These are phyloP conservation scores for Colletotrichum australisinense DNA, from an alignment of 2,329 filamentous ascomycete species.

Conservation along the genomic window DNA sequence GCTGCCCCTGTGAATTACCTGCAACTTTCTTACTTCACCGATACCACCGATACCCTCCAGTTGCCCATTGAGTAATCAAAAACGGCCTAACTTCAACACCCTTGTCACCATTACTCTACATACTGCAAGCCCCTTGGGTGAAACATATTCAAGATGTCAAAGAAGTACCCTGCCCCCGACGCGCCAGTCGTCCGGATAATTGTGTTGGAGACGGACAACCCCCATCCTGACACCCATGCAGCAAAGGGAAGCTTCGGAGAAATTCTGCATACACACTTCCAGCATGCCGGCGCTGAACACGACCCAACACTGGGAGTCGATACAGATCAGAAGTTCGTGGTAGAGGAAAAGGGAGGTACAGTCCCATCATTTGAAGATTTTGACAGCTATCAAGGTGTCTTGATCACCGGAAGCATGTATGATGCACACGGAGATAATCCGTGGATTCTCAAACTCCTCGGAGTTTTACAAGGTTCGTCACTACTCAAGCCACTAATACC, in stretches of 20 bases:
- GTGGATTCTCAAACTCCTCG: constrained; percentile 80
- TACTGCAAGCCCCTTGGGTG: neutral
- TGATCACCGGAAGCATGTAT: constrained; percentile 77
- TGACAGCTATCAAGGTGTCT: constrained; percentile 76
- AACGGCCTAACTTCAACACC: neutral
- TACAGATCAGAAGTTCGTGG: constrained; percentile 65
- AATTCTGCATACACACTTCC: constrained; percentile 63
- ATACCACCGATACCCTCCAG: neutral
- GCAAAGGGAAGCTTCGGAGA: constrained; percentile 65
- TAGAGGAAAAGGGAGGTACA: constrained; percentile 58
- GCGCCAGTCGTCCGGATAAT: constrained; percentile 50
- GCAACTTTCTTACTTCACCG: neutral
- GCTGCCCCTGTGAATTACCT: constrained; percentile 10
- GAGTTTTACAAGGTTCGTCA: constrained; percentile 57
- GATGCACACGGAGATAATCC: constrained; percentile 77
- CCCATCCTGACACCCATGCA: constrained; percentile 61
- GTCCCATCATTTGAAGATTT: constrained; percentile 62
- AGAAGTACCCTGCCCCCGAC: constrained; percentile 26
- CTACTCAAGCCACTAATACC: neutral
- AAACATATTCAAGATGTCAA: neutral
- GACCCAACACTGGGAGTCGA: constrained; percentile 65
- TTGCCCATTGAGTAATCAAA: neutral
- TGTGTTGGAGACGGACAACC: constrained; percentile 69
- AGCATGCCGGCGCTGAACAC: constrained; percentile 61
- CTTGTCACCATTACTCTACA: neutral